Base-by-base conservation (phyloP, 306 rosid genomes). In the Dryas drummondii region DNA sequence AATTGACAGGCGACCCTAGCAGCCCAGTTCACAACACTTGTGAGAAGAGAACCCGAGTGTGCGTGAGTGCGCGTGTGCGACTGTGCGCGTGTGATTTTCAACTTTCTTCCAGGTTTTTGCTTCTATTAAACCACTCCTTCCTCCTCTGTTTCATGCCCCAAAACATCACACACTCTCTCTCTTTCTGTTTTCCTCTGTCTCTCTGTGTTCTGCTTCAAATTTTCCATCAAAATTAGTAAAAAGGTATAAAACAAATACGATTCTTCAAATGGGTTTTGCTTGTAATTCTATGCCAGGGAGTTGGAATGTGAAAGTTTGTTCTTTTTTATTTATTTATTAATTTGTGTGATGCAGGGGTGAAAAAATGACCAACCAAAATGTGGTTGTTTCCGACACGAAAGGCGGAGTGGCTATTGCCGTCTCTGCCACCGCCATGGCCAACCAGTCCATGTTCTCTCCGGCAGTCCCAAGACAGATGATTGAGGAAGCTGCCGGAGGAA, bases 291-390 rank as follows among this genome's bases (percentile, higher is more conserved):
- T 40, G 12, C 41, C 6, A 14, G 7, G 67, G 6, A 62, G 67
- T n/a, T 16, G 8, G 46, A 66, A 53, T 45, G 56, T 44, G 73
- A 66, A 47, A 26, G 11, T 45, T 37, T 47, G 59, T 57, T 56
- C 55, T 50, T 69, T 84, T 65, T 37, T 64, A n/a, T n/a, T 22
- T 22, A 22, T 22, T 22, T 22, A 22, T 22, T 22, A 22, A 22
- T 22, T 22, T 22, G 22, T 44, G 15, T 79, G 54, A 49, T 49
- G 62, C 71, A 66, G 75, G 75, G 57, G 37, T 32, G 37, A 32
- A 32, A 75, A 57, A 44, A 91, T 94, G 98, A 90, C 92, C 10
- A 94, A 88, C 78, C 88, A 85, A 69, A 94, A 85, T 87, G 87
- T 82, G 77, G 78, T 67, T 64, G 78, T 82, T 68, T 76, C 90